phyloP scores from a whole-genome alignment of 768 basidiomycete genomes.

The Mycena maculata region DNA sequence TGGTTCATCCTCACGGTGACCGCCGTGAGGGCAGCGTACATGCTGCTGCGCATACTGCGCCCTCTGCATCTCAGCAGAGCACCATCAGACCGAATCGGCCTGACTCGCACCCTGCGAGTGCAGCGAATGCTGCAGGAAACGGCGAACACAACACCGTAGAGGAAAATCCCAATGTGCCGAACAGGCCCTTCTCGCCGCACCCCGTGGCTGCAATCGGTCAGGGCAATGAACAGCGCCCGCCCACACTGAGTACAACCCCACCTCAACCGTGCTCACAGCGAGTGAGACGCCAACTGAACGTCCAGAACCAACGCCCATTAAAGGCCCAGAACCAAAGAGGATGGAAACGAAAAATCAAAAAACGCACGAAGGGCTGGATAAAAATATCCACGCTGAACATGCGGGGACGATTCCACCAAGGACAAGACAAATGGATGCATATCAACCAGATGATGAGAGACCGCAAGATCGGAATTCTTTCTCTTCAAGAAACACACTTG shows the following conservation, averaged over 20 bases:
- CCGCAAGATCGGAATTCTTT: neutral
- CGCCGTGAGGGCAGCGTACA: neutral
- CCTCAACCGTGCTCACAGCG: neutral
- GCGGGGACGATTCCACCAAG: slow-evolving; percentile 4
- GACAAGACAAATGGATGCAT: slow-evolving; percentile 3
- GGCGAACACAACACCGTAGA: neutral
- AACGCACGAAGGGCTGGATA: neutral
- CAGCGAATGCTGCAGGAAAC: neutral
- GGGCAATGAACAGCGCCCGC: neutral
- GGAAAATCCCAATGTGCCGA: neutral
- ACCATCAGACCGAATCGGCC: neutral
- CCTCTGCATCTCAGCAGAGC: neutral
- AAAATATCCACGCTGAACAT: slow-evolving; percentile 11
- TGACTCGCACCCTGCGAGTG: neutral
- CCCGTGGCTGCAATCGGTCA: neutral
- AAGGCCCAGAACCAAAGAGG: too few species aligned
- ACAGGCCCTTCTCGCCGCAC: neutral
- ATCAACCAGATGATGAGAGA: slow-evolving; percentile 19
- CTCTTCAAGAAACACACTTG: slow-evolving; percentile 12
- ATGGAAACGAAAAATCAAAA: neutral
- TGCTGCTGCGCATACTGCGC: neutral
- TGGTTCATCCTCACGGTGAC: neutral
- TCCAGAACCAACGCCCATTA: neutral
- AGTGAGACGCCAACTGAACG: neutral
- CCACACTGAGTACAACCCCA: neutral